Conservation (phyloP, 169 alveolate genomes). For the Nephromyces sp. region DNA sequence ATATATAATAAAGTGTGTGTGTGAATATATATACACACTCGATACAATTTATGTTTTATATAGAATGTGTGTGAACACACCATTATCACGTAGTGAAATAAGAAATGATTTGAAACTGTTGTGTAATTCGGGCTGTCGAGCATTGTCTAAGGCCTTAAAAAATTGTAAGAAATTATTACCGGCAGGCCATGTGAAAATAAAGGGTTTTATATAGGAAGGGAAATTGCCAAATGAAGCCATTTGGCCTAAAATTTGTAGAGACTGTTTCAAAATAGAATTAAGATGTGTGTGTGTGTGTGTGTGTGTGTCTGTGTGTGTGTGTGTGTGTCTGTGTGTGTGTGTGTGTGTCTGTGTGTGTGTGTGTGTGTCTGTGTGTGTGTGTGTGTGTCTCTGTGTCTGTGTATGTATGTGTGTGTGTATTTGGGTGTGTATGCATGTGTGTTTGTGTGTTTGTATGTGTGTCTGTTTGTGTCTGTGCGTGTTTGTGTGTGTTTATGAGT, state of each 20-base stretch:
- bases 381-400: too few species aligned
- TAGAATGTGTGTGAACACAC: not conserved
- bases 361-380: too few species aligned
- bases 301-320: too few species aligned
- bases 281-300: too few species aligned
- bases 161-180: constrained; percentile 38
- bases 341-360: too few species aligned
- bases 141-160: constrained; percentile 38
- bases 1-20: not conserved
- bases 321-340: too few species aligned
- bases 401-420: too few species aligned
- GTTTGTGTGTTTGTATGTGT: too few species aligned
- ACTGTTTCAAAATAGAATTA: too few species aligned
- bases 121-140: constrained; percentile 14
- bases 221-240: constrained; percentile 41
- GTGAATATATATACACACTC: not conserved
- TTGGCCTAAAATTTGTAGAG: constrained; percentile 28
- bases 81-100: constrained; percentile 7
- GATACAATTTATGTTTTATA: not conserved
- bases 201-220: constrained; percentile 44
- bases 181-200: constrained; percentile 50
- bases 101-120: not conserved
- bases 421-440: too few species aligned
- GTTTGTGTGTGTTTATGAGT: too few species aligned
- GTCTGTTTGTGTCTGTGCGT: too few species aligned